phyloP scores from a whole-genome alignment of 2,329 filamentous ascomycete species.

The Lecanicillium sp. region DNA sequence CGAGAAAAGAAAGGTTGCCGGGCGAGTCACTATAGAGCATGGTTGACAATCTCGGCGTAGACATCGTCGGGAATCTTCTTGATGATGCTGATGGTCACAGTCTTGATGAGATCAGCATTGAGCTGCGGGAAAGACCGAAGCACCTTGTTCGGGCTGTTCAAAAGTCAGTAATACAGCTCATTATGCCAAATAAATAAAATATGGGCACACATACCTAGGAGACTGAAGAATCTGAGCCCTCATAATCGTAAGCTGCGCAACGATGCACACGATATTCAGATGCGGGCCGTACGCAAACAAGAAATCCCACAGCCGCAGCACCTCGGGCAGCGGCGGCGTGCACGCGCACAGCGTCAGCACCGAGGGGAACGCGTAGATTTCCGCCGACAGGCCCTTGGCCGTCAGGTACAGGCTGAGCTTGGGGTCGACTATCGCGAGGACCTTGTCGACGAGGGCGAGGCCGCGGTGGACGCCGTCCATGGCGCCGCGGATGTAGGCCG shows the following conservation, averaged over 20 bases:
- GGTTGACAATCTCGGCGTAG: conserved; percentile 81
- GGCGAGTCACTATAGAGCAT: conserved; percentile 72
- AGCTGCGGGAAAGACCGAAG: conserved; percentile 81
- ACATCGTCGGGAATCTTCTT: conserved; percentile 85
- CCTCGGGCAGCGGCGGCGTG: conserved; percentile 89
- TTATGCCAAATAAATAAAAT: background rate
- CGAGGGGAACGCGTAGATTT: conserved; percentile 93
- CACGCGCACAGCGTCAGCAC: conserved; percentile 93
- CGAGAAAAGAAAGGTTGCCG: no score
- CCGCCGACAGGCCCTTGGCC: conserved; percentile 79
- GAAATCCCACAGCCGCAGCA: conserved; percentile 92
- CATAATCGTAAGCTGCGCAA: conserved; percentile 87
- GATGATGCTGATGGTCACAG: conserved; percentile 76
- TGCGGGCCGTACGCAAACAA: conserved; percentile 93
- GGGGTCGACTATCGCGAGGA: conserved; percentile 83
- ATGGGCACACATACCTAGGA: conserved; percentile 60
- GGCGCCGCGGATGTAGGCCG: conserved; percentile 86
- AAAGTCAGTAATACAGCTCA: conserved; percentile 17
- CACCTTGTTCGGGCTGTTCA: conserved; percentile 75
- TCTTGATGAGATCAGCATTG: conserved; percentile 76
- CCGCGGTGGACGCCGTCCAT: conserved; percentile 97
- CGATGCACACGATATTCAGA: conserved; percentile 91
- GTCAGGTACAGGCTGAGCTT: conserved; percentile 80
- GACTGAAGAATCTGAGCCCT: conserved; percentile 76
- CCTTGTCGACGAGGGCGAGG: conserved; percentile 83